Conservation (phyloP, 2,329 filamentous ascomycete species). For the Fusarium praegraminearum region DNA sequence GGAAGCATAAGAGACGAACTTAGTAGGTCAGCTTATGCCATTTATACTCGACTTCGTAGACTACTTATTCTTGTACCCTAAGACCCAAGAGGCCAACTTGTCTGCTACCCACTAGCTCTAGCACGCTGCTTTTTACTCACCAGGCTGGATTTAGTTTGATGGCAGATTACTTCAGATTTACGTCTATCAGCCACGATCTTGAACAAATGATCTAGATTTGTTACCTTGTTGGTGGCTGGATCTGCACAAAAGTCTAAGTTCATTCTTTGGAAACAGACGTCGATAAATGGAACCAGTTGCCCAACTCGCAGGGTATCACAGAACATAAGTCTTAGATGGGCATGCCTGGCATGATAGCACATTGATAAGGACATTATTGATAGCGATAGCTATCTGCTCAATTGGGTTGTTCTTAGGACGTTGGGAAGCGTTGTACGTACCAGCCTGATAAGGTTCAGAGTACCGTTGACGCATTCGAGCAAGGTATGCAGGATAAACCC, state of each 20-base stretch:
- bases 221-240: neutral
- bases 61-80: no score
- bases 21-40: no score
- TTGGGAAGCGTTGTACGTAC: neutral
- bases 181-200: neutral
- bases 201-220: neutral
- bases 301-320: neutral
- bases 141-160: neutral
- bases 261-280: neutral
- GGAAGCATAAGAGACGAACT: no score
- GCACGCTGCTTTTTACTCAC: no score
- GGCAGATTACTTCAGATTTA: neutral
- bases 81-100: no score
- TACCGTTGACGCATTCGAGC: neutral
- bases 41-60: no score
- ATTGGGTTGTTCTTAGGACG: neutral
- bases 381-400: neutral
- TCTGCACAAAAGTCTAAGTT: neutral
- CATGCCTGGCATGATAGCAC: neutral
- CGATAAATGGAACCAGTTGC: neutral
- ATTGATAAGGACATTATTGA: neutral
- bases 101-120: no score
- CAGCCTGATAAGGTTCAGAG: conserved; percentile 7
- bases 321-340: neutral
- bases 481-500: neutral